Conservation (phyloP, 805 yeast genomes). For the Kodamaea kaohsiungensis region DNA sequence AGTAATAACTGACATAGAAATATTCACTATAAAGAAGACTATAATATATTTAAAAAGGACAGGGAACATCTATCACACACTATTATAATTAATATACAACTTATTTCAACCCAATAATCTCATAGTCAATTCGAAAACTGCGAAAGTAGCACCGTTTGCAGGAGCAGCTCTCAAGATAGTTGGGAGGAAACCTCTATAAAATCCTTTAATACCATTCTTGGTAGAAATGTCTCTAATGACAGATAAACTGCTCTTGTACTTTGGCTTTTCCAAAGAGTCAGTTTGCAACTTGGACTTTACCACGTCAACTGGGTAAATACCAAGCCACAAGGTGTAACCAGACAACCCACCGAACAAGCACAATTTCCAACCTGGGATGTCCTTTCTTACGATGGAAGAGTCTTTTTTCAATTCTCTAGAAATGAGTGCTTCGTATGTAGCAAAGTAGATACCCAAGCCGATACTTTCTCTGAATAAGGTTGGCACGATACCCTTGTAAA, state of each 20-base stretch:
- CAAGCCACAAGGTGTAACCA: slow-evolving; percentile 87
- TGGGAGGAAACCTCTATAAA: slow-evolving; percentile 89
- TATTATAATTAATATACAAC: slow-evolving; percentile 1
- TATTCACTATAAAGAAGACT: not conserved
- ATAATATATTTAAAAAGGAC: not conserved
- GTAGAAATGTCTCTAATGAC: slow-evolving; percentile 57
- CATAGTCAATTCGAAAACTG: slow-evolving; percentile 89
- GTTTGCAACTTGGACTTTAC: slow-evolving; percentile 86
- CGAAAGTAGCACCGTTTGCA: slow-evolving; percentile 95
- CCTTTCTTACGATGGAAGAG: slow-evolving; percentile 51
- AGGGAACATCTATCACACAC: not conserved
- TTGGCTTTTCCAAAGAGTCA: slow-evolving; percentile 57
- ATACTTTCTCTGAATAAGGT: slow-evolving; percentile 96
- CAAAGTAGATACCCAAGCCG: slow-evolving; percentile 89
- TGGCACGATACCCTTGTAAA: slow-evolving; percentile 81
- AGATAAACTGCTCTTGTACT: slow-evolving; percentile 56
- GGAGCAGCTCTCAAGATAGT: slow-evolving; percentile 97
- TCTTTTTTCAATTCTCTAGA: slow-evolving; percentile 57
- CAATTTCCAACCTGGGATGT: slow-evolving; percentile 84
- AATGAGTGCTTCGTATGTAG: slow-evolving; percentile 87
- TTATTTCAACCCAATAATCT: slow-evolving; percentile 46
- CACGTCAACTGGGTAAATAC: slow-evolving; percentile 86
- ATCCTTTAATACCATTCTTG: slow-evolving; percentile 70
- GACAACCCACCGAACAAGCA: slow-evolving; percentile 89
- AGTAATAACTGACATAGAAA: not conserved